Base-by-base conservation (phyloP, 352 stramenopile genomes). In the Phytophthora pinifolia region DNA sequence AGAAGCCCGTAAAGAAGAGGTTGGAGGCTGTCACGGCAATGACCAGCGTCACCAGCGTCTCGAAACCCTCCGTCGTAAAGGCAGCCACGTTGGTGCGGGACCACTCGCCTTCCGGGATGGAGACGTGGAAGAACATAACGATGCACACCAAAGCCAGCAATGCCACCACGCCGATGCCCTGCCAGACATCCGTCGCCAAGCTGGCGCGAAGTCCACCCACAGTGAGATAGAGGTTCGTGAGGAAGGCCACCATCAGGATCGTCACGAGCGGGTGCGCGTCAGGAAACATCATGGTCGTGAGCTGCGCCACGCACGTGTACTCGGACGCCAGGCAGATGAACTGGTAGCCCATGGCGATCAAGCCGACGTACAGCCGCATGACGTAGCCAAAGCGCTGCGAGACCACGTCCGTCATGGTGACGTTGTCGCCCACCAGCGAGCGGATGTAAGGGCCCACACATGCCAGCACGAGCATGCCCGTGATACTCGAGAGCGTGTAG, bases 291-390 rank as follows among this genome's bases (percentile, higher is more conserved):
- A 79, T 72, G 10, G 33, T 34, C 27, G 69, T 71, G 36, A 89
- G 56, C 18, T 59, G 14, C 8, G 74, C 79, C 9, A 86, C 76
- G 22, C 61, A 67, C 46, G 79, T 87, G 54, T 84, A 57, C 59
- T 89, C 78, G n/a, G 76, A 84, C 32, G 72, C 73, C 22, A 89
- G 58, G 32, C 75, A 89, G 63, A 89, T 83, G 59, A 89, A 85
- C 66, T 89, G 79, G 70, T 86, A 87, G 51, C 86, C 85, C 22
- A 86, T 48, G 9, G 79, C 67, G 37, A 86, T 74, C 52, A 82
- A 55, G 10, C 61, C 63, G 30, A 84, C 61, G 64, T 86, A 86
- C 18, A 74, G 55, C 46, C 86, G 74, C 74, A 84, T 85, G 30
- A 65, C 50, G 39, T 72, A 67, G 38, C 76, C 76, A 44, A 80